Percentiles rank a stretch among this genome's conserved stretches.
phyloP scores from a whole-genome alignment of 805 yeast species.

The Monosporozyma unispora region DNA sequence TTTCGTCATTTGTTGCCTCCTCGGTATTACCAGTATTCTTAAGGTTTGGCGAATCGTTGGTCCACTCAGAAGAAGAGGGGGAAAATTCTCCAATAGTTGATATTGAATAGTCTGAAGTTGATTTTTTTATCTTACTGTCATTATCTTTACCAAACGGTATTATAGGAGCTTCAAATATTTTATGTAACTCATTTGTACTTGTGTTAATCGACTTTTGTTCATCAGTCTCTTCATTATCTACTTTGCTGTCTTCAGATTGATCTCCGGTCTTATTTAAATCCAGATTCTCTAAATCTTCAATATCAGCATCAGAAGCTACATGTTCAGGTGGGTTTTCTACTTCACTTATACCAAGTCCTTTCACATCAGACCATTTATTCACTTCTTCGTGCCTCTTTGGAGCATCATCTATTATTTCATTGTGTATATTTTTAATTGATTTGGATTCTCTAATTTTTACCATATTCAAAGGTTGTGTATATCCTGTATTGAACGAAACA shows the following conservation, averaged over 20 bases:
- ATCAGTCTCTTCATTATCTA: neutral
- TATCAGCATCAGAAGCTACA: neutral
- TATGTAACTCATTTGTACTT: conserved; percentile 14
- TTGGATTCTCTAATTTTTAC: conserved; percentile 16
- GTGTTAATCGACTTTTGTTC: neutral
- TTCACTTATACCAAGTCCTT: neutral
- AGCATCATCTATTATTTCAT: neutral
- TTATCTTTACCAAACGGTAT: conserved; percentile 20
- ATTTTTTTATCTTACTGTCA: conserved; percentile 18
- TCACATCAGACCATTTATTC: neutral
- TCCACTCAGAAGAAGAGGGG: conserved; percentile 38
- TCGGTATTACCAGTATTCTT: conserved; percentile 2
- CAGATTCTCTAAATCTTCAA: neutral
- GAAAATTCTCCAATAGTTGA: conserved; percentile 39
- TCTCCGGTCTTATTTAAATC: neutral
- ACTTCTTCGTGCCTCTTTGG: neutral
- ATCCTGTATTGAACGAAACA: conserved; percentile 26
- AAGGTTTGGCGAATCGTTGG: conserved; percentile 33
- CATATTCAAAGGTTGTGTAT: conserved; percentile 22
- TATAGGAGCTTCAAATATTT: conserved; percentile 24
- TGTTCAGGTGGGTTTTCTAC: neutral
- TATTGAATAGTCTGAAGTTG: conserved; percentile 30
- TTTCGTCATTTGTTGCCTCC: neutral
- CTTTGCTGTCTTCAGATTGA: neutral
- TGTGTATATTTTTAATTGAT: conserved; percentile 6